Conservation (phyloP, 1,284 basidiomycete genomes). For the Filobasidium uniguttulatum region DNA sequence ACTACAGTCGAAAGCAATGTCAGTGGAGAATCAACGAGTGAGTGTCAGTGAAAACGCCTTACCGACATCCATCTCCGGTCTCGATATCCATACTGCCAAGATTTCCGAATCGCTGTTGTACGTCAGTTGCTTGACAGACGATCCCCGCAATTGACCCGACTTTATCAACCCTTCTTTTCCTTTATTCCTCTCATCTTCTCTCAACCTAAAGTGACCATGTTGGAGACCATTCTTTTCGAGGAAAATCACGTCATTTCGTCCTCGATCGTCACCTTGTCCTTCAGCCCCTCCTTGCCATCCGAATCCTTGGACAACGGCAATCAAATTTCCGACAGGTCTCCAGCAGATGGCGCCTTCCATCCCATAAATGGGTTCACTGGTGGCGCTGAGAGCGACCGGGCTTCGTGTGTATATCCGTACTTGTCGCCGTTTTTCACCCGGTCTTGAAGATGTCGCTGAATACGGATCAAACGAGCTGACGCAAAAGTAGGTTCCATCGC, state of each 20-base stretch:
- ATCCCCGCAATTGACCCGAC: conserved; percentile 43
- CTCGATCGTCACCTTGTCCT: conserved; percentile 43
- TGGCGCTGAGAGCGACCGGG: conserved; percentile 52
- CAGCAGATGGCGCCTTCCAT: conserved; percentile 70
- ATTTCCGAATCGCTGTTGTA: conserved; percentile 88
- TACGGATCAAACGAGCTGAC: conserved; percentile 54
- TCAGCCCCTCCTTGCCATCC: conserved; percentile 53
- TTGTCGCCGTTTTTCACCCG: conserved; percentile 39
- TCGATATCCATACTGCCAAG: conserved; percentile 69
- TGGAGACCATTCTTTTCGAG: conserved; percentile 89
- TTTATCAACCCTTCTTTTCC: conserved; percentile 18
- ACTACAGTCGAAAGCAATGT: conserved; percentile 41
- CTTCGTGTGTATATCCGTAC: conserved; percentile 67
- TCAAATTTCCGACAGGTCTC: conserved; percentile 77
- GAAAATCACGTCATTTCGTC: conserved; percentile 76
- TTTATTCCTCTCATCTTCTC: conserved; percentile 38
- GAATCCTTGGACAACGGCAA: conserved; percentile 70
- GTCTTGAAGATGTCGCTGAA: conserved; percentile 11
- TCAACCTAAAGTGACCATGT: conserved; percentile 74
- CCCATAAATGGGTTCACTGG: conserved; percentile 68
- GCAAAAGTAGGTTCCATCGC: conserved; percentile 78
- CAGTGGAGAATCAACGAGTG: no score
- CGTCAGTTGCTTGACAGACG: conserved; percentile 55
- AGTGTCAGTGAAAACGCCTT: conserved; percentile 21
- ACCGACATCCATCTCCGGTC: conserved; percentile 52